Base-by-base conservation (phyloP, 23 red algal species). In the Gracilaria gracilis region DNA sequence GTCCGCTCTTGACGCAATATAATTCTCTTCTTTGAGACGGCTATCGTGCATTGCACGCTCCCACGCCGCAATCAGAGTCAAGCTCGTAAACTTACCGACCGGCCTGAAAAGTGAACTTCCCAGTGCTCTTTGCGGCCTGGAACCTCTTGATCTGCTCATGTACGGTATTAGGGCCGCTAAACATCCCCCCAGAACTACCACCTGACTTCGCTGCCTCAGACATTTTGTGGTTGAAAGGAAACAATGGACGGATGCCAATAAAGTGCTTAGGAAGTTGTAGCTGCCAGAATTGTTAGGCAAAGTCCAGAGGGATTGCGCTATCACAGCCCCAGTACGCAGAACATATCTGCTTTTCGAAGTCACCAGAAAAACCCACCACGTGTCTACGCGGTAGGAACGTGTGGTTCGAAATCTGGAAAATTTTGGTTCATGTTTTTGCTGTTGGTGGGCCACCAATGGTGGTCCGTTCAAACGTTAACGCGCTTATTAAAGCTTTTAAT, bases 51-150 rank as follows among this genome's bases (percentile, higher is more conserved):
- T n/a, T n/a, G 59, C n/a, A 62, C n/a, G 5, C 23, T 62, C 29
- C 24, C 59, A 62, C 9, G 6, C 2, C 5, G 23, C 71, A 42
- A 25, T 57, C 4, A n/a, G 47, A 4, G 33, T 9, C 33, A 25
- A 25, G 17, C 29, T 81, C 29, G 32, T 1, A 32, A 81, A 89
- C 85, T 55, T 89, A 89, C 85, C 85, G 85, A 27, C 85, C 85
- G 20, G 85, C 85, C 35, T 89, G 67, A 66, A 89, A 89, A 14
- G 85, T 89, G 25, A 89, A 89, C 39, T 89, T 89, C 37, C 85
- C 85, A 4, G 85, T 89, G 37, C 66, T 40, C 54, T 89, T 89
- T 15, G 85, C 62, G 9, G 85, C 85, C 67, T 77, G 85, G 71
- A 89, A 79, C 61, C 27, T 46, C 33, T 67, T 58, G 74, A 89